phyloP scores from a whole-genome alignment of 2,329 filamentous ascomycete species.

The Phialophora tarda region DNA sequence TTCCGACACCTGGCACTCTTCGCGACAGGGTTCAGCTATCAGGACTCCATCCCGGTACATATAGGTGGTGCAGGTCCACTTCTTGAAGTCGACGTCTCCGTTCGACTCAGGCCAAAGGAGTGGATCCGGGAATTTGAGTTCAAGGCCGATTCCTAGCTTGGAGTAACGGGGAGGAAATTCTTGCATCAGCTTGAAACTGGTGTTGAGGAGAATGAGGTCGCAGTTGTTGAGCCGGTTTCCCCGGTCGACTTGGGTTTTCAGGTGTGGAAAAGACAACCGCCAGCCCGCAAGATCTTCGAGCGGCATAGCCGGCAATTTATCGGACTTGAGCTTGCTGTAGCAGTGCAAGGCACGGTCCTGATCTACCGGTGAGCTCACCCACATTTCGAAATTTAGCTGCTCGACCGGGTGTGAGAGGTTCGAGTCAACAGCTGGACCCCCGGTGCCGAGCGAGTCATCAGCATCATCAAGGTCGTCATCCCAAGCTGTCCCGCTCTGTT shows the following conservation, averaged over 20 bases:
- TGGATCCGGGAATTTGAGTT: slow-evolving; percentile 49
- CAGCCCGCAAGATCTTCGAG: slow-evolving; percentile 50
- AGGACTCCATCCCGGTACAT: slow-evolving; percentile 49
- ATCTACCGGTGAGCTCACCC: slow-evolving; percentile 49
- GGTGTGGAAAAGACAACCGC: slow-evolving; percentile 50
- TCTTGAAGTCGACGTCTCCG: slow-evolving; percentile 45
- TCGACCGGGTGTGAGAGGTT: slow-evolving; percentile 31
- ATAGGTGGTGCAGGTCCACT: slow-evolving; percentile 52
- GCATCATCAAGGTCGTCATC: slow-evolving; percentile 15
- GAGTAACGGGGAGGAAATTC: slow-evolving; percentile 52
- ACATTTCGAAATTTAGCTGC: slow-evolving; percentile 54
- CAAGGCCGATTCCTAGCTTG: slow-evolving; percentile 50
- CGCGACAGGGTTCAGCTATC: slow-evolving; percentile 40
- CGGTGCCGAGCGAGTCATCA: slow-evolving; percentile 9
- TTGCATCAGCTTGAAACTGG: slow-evolving; percentile 51
- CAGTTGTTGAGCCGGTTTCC: slow-evolving; percentile 45
- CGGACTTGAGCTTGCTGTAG: slow-evolving; percentile 52
- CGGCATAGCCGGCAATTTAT: slow-evolving; percentile 47
- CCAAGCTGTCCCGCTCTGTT: slow-evolving; percentile 1
- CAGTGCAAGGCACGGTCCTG: slow-evolving; percentile 51
- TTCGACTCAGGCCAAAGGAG: slow-evolving; percentile 41
- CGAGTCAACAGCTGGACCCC: not conserved
- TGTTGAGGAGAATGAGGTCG: slow-evolving; percentile 53
- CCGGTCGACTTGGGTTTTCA: slow-evolving; percentile 47
- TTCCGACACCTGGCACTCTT: slow-evolving; percentile 38